Evolutionary conservation across 2,329 filamentous ascomycete species (phyloP).

Genomic region (Aspergillus calidoustus): DNA sequence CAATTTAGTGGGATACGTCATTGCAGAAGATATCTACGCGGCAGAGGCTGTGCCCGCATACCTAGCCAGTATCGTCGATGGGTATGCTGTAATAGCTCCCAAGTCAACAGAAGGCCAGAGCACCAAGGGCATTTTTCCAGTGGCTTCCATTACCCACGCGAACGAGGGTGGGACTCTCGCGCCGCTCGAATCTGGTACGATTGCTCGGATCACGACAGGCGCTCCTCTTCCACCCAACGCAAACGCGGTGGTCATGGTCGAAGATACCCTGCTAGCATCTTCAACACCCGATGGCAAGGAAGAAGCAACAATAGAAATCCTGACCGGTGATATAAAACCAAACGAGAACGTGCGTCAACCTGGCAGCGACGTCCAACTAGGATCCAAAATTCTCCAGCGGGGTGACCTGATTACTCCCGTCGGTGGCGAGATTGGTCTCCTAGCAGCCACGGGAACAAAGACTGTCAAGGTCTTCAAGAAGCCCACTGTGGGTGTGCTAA

Average conservation of each 20-base stretch:
- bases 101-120: constrained; percentile 57
- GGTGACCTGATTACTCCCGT: constrained; percentile 84
- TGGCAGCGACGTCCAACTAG: constrained; percentile 80
- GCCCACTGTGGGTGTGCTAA: constrained; percentile 83
- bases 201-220: constrained; percentile 92
- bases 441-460: constrained; percentile 79
- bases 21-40: constrained; percentile 82
- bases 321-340: constrained; percentile 73
- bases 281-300: constrained; percentile 80
- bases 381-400: constrained; percentile 70
- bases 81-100: constrained; percentile 78
- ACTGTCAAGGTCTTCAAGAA: constrained; percentile 74
- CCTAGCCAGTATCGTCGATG: constrained; percentile 93
- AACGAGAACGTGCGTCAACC: constrained; percentile 91
- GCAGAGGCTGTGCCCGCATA: constrained; percentile 88
- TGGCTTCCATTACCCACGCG: constrained; percentile 85
- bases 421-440: constrained; percentile 87
- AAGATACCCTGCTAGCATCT: constrained; percentile 80
- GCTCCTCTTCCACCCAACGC: constrained; percentile 87
- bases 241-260: constrained; percentile 94
- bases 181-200: constrained; percentile 70
- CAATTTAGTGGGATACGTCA: constrained; percentile 72
- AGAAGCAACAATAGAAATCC: constrained; percentile 85
- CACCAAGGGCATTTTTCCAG: constrained; percentile 81
- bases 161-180: constrained; percentile 68